Percentiles rank a stretch among this genome's conserved stretches.
These are phyloP conservation scores for Pythium dissimile DNA, from an alignment of 352 stramenopile genomes.

Conservation along the genomic window DNA sequence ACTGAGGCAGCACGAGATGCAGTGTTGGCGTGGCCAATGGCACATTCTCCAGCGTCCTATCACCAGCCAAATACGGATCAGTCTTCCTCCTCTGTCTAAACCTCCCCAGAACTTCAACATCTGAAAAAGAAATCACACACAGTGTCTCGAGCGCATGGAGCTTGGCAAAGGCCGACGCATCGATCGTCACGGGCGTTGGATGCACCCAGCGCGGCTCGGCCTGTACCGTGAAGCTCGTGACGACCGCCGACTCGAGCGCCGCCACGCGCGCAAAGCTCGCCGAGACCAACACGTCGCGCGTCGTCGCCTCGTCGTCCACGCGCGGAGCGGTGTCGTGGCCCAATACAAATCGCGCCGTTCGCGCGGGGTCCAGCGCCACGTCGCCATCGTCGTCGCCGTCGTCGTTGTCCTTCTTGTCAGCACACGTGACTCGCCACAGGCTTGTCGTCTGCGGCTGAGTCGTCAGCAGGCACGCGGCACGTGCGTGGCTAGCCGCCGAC, in stretches of 20 bases:
- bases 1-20: constrained; percentile 38
- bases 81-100: background rate
- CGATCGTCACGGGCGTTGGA: constrained; percentile 30
- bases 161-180: constrained; percentile 33
- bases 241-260: constrained; percentile 30
- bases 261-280: constrained; percentile 34
- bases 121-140: constrained; percentile 29
- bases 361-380: constrained; percentile 3
- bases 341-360: background rate
- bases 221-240: constrained; percentile 40
- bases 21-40: constrained; percentile 29
- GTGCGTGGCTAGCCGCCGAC: too few species aligned
- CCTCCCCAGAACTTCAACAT: background rate
- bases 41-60: constrained; percentile 42
- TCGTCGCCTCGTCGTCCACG: background rate
- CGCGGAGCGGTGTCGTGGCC: background rate
- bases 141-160: constrained; percentile 37
- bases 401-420: too few species aligned
- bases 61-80: background rate
- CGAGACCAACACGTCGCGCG: constrained; percentile 26
- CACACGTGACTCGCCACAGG: constrained; percentile 7
- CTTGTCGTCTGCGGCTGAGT: too few species aligned
- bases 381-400: background rate
- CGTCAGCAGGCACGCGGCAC: too few species aligned
- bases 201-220: constrained; percentile 35